These are phyloP conservation scores for Vaccinium myrtillus DNA, from an alignment of 148 eudicot genomes.

Conservation along the genomic window DNA sequence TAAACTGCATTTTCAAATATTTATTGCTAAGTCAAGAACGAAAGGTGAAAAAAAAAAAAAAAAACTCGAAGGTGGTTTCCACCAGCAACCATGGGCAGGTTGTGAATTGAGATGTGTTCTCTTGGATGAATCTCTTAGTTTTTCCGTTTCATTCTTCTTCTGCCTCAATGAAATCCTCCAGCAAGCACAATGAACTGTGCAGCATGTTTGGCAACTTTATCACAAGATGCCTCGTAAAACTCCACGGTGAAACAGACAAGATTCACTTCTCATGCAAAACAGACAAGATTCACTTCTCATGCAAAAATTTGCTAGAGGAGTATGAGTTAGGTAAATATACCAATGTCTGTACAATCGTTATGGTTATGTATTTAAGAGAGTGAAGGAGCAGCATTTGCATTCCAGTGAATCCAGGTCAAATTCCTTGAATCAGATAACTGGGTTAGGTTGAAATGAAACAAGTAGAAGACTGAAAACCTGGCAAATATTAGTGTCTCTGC, in stretches of 20 bases:
- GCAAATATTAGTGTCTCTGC: constrained; percentile 61
- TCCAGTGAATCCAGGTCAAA: not conserved
- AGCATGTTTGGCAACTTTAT: not conserved
- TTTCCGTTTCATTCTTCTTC: not conserved
- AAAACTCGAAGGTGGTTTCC: not conserved
- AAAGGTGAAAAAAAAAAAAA: not conserved
- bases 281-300: not conserved
- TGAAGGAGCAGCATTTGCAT: not conserved
- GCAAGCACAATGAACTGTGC: not conserved
- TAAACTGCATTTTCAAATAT: not conserved
- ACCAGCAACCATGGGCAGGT: not conserved
- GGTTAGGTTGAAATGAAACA: not conserved
- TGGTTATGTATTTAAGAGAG: not conserved
- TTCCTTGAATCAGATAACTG: not conserved
- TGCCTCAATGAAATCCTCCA: not conserved
- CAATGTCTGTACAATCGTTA: not conserved
- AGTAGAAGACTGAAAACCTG: constrained; percentile 35
- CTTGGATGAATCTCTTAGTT: not conserved
- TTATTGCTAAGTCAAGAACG: not conserved
- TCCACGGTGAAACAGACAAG: not conserved
- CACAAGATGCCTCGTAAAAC: not conserved
- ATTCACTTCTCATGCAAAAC: not conserved
- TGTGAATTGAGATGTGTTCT: not conserved
- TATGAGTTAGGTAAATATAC: not conserved
- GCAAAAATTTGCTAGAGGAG: not conserved